Evolutionary conservation across 129 eudicot species (phyloP).

Genomic region (Heracleum sosnowskyi): DNA sequence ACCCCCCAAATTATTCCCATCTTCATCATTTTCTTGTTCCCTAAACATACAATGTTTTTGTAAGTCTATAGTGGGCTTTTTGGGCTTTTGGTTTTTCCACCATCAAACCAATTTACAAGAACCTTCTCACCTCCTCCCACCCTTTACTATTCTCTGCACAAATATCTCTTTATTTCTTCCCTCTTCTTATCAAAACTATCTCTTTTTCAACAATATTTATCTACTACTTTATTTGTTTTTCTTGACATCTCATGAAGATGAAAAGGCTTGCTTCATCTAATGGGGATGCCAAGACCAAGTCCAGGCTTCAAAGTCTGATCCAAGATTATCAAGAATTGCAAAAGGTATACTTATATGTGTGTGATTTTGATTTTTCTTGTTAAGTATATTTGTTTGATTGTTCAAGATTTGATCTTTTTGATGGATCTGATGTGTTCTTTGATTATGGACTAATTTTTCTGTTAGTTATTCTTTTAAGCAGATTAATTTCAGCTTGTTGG

Average conservation of each 20-base stretch:
- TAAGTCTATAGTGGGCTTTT: conserved; percentile 50
- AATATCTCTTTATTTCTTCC: conserved; percentile 1
- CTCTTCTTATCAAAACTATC: conserved; percentile 5
- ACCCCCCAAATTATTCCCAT: conserved; percentile 58
- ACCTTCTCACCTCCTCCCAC: conserved; percentile 38
- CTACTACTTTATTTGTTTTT: neutral
- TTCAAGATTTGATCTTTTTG: conserved; percentile 12
- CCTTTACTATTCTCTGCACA: conserved; percentile 17
- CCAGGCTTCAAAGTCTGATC: conserved; percentile 56
- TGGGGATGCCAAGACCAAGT: conserved; percentile 47
- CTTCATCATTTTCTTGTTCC: conserved; percentile 74
- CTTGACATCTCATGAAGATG: conserved; percentile 51
- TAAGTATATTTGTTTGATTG: neutral
- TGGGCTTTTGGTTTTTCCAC: conserved; percentile 63
- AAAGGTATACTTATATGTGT: conserved; percentile 31
- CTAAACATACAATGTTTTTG: conserved; percentile 25
- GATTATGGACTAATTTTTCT: neutral
- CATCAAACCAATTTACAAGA: conserved; percentile 40
- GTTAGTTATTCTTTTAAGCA: neutral
- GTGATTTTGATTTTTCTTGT: conserved; percentile 8
- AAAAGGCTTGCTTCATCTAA: conserved; percentile 40
- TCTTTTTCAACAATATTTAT: conserved; percentile 18
- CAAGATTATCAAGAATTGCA: conserved; percentile 61
- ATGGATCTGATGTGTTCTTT: neutral
- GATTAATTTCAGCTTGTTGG: neutral